These are phyloP conservation scores for Aspergillus thermomutatus DNA, from an alignment of 2,329 filamentous ascomycete genomes.

Conservation along the genomic window DNA sequence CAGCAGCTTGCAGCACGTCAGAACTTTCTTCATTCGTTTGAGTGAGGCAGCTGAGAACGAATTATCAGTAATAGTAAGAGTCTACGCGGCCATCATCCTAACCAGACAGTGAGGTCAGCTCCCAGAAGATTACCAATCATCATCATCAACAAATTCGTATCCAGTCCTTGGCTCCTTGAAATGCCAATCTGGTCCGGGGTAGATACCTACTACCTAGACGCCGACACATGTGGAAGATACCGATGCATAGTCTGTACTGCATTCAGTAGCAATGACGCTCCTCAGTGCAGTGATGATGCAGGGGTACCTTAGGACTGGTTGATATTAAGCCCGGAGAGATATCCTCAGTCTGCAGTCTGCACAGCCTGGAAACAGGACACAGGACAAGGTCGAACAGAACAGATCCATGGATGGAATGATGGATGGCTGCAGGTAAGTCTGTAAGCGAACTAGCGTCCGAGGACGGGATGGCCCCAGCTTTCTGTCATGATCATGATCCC, in stretches of 20 bases:
- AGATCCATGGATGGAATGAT: not conserved
- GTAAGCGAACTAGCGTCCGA: not conserved
- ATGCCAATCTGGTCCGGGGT: not conserved
- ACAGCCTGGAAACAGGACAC: not conserved
- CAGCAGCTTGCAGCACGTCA: not conserved
- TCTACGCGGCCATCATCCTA: not conserved
- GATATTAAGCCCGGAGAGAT: no score
- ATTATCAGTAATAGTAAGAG: no score
- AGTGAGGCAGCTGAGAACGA: not conserved
- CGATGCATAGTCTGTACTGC: not conserved
- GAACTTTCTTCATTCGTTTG: not conserved
- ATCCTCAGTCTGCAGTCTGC: not conserved
- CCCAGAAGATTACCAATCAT: no score
- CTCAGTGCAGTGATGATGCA: not conserved
- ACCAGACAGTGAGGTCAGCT: not conserved
- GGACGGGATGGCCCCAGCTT: not conserved
- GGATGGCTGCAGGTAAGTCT: not conserved
- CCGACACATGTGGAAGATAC: no score
- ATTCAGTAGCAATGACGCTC: not conserved
- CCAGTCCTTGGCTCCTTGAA: not conserved
- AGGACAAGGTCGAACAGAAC: not conserved
- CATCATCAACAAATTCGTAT: not conserved
- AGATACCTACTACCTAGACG: no score
- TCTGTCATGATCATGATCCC: not conserved
- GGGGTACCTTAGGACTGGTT: not conserved